Evolutionary conservation across 2,329 filamentous ascomycete species (phyloP).

Genomic region (Drechslerella stenobrocha): DNA sequence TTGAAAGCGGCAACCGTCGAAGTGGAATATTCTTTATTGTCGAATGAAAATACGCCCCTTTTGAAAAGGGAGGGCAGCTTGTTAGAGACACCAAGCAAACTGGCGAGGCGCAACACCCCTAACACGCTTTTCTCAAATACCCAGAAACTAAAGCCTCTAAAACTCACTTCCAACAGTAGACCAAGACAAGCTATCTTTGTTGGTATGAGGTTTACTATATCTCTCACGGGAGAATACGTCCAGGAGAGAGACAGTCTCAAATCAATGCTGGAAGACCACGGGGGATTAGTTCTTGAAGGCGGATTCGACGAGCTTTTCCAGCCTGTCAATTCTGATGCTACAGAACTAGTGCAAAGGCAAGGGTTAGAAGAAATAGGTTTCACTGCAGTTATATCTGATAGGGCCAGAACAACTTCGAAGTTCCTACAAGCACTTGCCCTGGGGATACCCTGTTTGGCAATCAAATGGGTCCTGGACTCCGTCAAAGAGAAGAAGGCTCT

Average conservation of each 20-base stretch:
- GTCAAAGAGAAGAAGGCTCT: conserved; percentile 65
- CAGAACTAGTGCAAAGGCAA: conserved; percentile 62
- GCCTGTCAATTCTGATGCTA: conserved; percentile 40
- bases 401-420: conserved; percentile 82
- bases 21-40: conserved; percentile 13
- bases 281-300: conserved; percentile 70
- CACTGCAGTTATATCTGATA: conserved; percentile 80
- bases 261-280: conserved; percentile 68
- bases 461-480: conserved; percentile 78
- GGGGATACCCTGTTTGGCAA: conserved; percentile 80
- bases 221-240: conserved; percentile 10
- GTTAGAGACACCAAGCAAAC: conserved; percentile 17
- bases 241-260: conserved; percentile 60
- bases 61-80: conserved; percentile 25
- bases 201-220: conserved; percentile 32
- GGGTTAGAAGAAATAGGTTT: conserved; percentile 68
- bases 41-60: conserved; percentile 12
- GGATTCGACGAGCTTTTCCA: conserved; percentile 81
- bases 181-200: conserved; percentile 12
- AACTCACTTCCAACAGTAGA: conserved; percentile 8
- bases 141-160: conserved; percentile 13
- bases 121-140: conserved; percentile 3
- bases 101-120: conserved; percentile 21
- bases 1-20: conserved; percentile 12
- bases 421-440: conserved; percentile 94